These are phyloP conservation scores for Apiospora pterosperma DNA, from an alignment of 2,329 filamentous ascomycete species.

Conservation along the genomic window DNA sequence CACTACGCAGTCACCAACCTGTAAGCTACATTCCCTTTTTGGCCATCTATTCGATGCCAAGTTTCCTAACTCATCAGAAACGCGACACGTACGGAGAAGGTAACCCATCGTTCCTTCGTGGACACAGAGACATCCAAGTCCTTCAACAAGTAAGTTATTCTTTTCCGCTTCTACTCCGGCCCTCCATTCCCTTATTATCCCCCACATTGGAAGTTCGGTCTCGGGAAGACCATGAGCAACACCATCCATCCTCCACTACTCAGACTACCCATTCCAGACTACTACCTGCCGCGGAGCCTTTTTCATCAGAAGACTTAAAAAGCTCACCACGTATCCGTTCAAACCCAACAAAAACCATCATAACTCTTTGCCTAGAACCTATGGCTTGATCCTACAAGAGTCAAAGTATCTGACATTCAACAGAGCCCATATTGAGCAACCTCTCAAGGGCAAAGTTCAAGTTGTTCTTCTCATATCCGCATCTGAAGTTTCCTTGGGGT, in stretches of 20 bases:
- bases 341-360: neutral
- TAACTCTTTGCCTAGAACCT: neutral
- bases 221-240: neutral
- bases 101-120: neutral
- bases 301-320: neutral
- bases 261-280: neutral
- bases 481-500: neutral
- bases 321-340: neutral
- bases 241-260: neutral
- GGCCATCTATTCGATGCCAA: neutral
- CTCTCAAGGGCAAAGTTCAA: neutral
- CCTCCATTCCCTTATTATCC: neutral
- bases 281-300: neutral
- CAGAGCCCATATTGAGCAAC: neutral
- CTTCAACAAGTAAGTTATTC: neutral
- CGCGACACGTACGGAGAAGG: neutral
- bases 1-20: neutral
- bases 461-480: neutral
- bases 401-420: neutral
- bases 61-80: neutral
- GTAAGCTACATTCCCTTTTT: neutral
- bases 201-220: neutral
- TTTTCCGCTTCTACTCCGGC: neutral
- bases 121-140: neutral
- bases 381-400: neutral